Evolutionary conservation across 2,329 filamentous ascomycete species (phyloP).

Genomic region (Hysterium pulicare): DNA sequence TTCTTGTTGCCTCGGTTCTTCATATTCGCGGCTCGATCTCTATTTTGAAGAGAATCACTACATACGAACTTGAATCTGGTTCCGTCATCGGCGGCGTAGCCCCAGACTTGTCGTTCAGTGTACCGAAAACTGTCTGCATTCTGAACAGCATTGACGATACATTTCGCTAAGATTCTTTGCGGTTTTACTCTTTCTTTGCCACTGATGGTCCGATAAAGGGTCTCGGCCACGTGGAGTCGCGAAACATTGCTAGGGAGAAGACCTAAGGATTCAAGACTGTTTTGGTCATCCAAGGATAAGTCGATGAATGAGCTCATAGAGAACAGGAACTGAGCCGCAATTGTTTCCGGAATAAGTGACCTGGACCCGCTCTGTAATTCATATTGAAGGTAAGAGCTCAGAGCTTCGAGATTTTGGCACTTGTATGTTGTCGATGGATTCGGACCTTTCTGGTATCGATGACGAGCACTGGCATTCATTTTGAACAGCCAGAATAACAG

Average conservation of each 20-base stretch:
- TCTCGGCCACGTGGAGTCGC: constrained; percentile 5
- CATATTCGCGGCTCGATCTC: constrained; percentile 20
- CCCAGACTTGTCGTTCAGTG: constrained; percentile 27
- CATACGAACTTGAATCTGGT: constrained; percentile 32
- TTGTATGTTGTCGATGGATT: background rate
- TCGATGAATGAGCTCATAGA: background rate
- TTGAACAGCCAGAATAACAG: no score
- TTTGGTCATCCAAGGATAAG: background rate
- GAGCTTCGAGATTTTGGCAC: background rate
- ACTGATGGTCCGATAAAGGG: constrained; percentile 7
- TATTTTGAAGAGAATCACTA: constrained; percentile 31
- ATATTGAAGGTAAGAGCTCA: background rate
- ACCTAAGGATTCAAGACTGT: background rate
- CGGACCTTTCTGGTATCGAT: background rate
- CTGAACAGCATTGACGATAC: constrained; percentile 29
- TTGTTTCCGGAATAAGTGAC: constrained; percentile 1
- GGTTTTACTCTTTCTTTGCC: constrained; percentile 9
- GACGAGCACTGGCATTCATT: background rate
- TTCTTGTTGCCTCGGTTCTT: constrained; percentile 12
- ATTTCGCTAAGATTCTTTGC: constrained; percentile 5
- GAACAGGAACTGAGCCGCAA: constrained; percentile 2
- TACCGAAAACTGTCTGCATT: constrained; percentile 34
- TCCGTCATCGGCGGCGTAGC: constrained; percentile 28
- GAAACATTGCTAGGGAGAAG: background rate
- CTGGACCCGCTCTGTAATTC: constrained; percentile 2